These are phyloP conservation scores for Phlebiopsis gigantea DNA, from an alignment of 768 basidiomycete species.

Conservation along the genomic window DNA sequence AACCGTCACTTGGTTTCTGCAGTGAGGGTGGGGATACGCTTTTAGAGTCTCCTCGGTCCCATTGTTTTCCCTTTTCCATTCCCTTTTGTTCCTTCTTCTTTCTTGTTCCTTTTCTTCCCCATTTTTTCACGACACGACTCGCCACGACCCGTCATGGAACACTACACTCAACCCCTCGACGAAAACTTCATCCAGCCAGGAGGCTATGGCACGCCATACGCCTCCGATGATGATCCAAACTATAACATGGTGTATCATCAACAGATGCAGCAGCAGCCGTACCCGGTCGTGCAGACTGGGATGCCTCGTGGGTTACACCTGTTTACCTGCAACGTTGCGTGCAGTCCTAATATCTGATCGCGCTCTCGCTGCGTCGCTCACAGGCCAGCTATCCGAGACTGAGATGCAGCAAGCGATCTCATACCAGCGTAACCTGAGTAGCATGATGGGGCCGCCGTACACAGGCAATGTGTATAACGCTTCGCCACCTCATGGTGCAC, in stretches of 20 bases:
- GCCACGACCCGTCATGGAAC: constrained; percentile 25
- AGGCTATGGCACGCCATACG: constrained; percentile 28
- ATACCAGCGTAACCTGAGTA: constrained; percentile 53
- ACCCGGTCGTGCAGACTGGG: constrained; percentile 47
- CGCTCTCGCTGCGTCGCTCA: constrained; percentile 36
- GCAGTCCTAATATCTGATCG: constrained; percentile 54
- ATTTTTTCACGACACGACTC: constrained; percentile 24
- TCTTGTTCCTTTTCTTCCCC: constrained; percentile 28
- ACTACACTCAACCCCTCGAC: constrained; percentile 24
- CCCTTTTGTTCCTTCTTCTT: constrained; percentile 24
- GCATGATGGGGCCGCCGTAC: constrained; percentile 62
- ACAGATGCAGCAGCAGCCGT: constrained; percentile 45
- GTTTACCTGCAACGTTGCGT: constrained; percentile 31
- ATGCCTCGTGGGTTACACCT: constrained; percentile 61
- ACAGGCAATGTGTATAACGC: constrained; percentile 49
- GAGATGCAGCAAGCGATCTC: constrained; percentile 65
- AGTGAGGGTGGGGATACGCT: constrained; percentile 11
- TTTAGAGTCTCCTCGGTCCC: constrained; percentile 15
- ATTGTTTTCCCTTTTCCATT: constrained; percentile 27
- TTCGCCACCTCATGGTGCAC: constrained; percentile 55
- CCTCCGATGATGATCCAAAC: constrained; percentile 27
- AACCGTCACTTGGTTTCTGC: constrained; percentile 22
- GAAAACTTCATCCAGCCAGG: constrained; percentile 14
- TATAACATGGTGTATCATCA: constrained; percentile 30
- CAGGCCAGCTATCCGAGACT: constrained; percentile 59